Base-by-base conservation (phyloP, 768 basidiomycete genomes). In the Lentinula aciculospora region DNA sequence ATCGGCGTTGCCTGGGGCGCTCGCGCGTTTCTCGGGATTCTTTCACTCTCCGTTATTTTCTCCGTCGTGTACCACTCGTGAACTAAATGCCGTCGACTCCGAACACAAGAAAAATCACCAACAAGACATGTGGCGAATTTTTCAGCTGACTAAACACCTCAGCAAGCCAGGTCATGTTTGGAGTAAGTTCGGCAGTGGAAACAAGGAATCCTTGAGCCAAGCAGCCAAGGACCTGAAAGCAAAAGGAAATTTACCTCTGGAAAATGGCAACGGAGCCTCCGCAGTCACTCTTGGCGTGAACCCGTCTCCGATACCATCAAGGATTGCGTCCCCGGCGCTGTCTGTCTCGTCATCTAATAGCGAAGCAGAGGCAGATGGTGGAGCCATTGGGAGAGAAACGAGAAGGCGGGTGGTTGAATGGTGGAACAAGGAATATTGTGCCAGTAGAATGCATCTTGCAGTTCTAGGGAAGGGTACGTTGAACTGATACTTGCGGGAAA, bases 51-150 rank as follows among this genome's bases (percentile, higher is more conserved):
- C 96, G 0, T 79, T 96, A 40, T 98, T 99, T 66, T 69, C 84
- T 1, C 83, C 89, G 0, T 90, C 88, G 3, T 92, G 93, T 67
- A 94, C 93, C 0, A 78, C 83, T 27, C 84, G 94, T 31, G 96
- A 99, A 73, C 78, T 97, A 61, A 94, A 94, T 63, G 96, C 97
- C 1, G 95, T 99, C 40, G 89, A 99, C 69, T 96, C 93, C 0
- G 97, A 99, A 69, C 88, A 98, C 77, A 92, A 93, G 75, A 96
- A 97, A 76, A 99, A 98, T 68, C 83, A 90, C 47, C 95, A 96
- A 68, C 74, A 79, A 2, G 94, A 98, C 67, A 75, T 86, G 66
- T 95, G 94, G 90, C 84, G 96, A n/a, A 84, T 95, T 58, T 98
- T 90, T 72, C 96, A 99, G 69, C 72, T 98, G 25, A 92, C 90